Evolutionary conservation across 2,329 filamentous ascomycete genomes (phyloP).

Genomic region (Aspergillus ochraceus): DNA sequence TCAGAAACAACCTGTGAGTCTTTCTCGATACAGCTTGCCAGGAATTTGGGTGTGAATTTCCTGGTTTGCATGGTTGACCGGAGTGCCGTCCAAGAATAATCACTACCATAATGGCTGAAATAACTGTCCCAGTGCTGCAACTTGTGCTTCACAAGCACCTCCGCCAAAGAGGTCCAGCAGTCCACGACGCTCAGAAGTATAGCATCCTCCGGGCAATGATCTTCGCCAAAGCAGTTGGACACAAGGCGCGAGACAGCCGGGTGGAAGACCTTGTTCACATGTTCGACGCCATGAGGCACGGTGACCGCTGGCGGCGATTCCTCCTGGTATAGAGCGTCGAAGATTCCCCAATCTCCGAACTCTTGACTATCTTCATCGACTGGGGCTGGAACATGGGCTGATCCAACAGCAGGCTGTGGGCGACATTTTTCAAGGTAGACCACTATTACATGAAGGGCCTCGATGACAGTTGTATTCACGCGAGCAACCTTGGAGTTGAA

Average conservation of each 20-base stretch:
- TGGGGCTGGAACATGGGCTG: conserved; percentile 21
- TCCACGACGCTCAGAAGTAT: conserved; percentile 55
- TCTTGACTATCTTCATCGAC: conserved; percentile 63
- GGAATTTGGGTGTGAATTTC: conserved; percentile 48
- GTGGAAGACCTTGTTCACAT: conserved; percentile 47
- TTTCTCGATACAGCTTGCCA: conserved; percentile 46
- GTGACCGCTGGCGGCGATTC: conserved; percentile 15
- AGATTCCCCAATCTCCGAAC: conserved; percentile 59
- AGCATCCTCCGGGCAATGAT: conserved; percentile 54
- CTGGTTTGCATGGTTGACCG: conserved; percentile 48
- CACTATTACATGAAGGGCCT: conserved; percentile 51
- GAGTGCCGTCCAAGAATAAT: conserved; percentile 49
- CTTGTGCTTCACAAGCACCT: conserved; percentile 47
- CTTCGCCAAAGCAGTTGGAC: conserved; percentile 63
- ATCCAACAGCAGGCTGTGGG: conserved; percentile 20
- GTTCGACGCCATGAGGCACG: conserved; percentile 25
- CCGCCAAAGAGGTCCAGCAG: conserved; percentile 55
- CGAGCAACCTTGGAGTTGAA: conserved; percentile 52
- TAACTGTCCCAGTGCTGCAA: conserved; percentile 57
- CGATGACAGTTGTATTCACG: conserved; percentile 47
- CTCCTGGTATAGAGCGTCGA: conserved; percentile 48
- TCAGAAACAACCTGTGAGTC: conserved; percentile 44
- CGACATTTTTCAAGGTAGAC: conserved; percentile 40
- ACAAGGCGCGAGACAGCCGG: conserved; percentile 54
- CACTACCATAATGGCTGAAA: conserved; percentile 53